Evolutionary conservation across 768 basidiomycete genomes (phyloP), one percentile per base, ranked within the genome.

Genomic region (Rhizopogon rudus): DNA sequence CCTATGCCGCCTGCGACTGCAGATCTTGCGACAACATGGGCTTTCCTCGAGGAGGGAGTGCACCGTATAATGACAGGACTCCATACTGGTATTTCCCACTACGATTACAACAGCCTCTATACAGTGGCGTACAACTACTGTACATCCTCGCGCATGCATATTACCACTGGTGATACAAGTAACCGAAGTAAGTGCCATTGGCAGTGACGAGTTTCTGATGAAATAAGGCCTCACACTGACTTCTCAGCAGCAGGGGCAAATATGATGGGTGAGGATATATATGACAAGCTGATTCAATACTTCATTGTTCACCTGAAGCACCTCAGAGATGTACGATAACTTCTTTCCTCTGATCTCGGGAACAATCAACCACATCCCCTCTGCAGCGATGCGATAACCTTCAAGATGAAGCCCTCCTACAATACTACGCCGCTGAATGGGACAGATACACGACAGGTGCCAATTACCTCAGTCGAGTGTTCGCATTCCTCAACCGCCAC

Each of bases 111-210:
- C 91, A 80, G 70, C 59, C 77, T 85, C 56, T 93, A 98, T 73
- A 96, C 94, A 22, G 91, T 93, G 51, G 90, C 92, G 7, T 98
- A 99, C 79, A 98, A 98, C 76, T 98, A 96, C 70, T 99, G 97
- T 67, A 98, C 92, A 28, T 89, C 88, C 29, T 89, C 88, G 3
- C 87, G 86, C 70, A 88, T 87, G 84, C 82, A 80, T 63, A 77
- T 78, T 45, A 73, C 66, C 22, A 72, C 75, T 17, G 71, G 75
- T 25, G 63, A 71, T 9, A 56, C 72, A n/a, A 72, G 75, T 3
- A 74, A 69, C 61, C 79, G 87, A 67, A 84, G 88, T 90, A 65
- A 73, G 86, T 79, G 22, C 9, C 51, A 14, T 4, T 54, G 29
- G 35, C 50, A 63, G 51, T 17, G 54, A 56, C 57, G 54, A 10